phyloP scores from a whole-genome alignment of 768 basidiomycete genomes.

The Amanita polypyramis region DNA sequence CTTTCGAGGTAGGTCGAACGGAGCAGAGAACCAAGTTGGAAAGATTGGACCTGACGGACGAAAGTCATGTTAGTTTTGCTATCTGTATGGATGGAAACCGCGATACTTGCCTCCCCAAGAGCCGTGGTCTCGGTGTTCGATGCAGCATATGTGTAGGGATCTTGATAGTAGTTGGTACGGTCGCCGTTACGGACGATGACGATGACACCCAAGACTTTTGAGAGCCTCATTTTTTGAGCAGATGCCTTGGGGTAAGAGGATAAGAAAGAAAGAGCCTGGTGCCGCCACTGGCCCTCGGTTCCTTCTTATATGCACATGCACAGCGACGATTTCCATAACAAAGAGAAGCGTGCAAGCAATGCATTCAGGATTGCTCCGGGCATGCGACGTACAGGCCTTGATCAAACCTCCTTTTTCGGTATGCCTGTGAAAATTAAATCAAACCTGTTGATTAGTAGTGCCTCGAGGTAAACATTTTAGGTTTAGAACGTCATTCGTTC shows the following conservation, averaged over 20 bases:
- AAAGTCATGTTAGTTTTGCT: conserved; percentile 5
- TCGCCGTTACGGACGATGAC: conserved; percentile 75
- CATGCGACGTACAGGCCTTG: conserved; percentile 8
- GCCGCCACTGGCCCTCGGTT: conserved; percentile 11
- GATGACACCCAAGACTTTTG: conserved; percentile 67
- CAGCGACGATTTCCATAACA: background rate
- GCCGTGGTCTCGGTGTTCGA: conserved; percentile 62
- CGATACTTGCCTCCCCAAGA: conserved; percentile 51
- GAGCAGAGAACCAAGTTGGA: conserved; percentile 50
- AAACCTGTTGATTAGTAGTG: background rate
- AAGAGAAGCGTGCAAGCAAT: conserved; percentile 7
- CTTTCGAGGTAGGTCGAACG: conserved; percentile 58
- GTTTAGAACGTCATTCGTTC: background rate
- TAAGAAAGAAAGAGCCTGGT: conserved; percentile 14
- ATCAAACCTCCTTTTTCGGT: conserved; percentile 5
- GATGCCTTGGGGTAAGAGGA: conserved; percentile 10
- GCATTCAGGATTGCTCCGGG: conserved; percentile 4
- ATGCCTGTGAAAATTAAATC: conserved; percentile 3
- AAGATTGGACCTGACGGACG: conserved; percentile 46
- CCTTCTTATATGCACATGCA: conserved; percentile 5
- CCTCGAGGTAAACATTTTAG: conserved; percentile 6
- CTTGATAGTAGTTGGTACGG: conserved; percentile 57
- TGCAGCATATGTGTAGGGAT: conserved; percentile 56
- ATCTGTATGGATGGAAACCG: background rate
- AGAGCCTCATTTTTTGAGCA: conserved; percentile 27